Base-by-base conservation (phyloP, 768 basidiomycete species). In the Tulasnella sp. region DNA sequence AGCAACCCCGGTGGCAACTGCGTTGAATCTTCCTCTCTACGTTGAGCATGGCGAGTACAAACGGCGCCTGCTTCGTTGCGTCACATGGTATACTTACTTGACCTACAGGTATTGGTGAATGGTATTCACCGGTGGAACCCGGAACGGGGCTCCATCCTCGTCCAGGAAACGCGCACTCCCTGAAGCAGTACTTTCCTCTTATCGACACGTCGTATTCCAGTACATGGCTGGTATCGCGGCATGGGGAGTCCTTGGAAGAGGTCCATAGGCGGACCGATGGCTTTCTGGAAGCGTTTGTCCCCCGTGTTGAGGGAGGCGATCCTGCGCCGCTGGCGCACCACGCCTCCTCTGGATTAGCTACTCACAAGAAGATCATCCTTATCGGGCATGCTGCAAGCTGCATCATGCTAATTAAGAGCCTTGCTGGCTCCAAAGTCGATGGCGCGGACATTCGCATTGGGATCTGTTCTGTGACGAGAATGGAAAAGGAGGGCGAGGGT, bases 11-110 rank as follows among this genome's bases (percentile, higher is more conserved):
- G 83, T 86, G 2, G 88, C 94, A 19, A 81, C 84, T 49, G 87
- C 88, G 0, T 85, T 95, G 83, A 71, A 85, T 17, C 78, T 94
- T 3, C 92, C 93, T 0, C 87, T 95, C 72, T 91, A 87, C 78
- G 87, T 91, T 17, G 94, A 96, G 79, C 93, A 94, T 79, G 94
- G 93, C 89, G 77, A 71, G 83, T 79, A n/a, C n/a, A n/a, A n/a
- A n/a, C n/a, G n/a, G n/a, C n/a, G n/a, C n/a, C n/a, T n/a, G n/a
- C n/a, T n/a, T n/a, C n/a, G n/a, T n/a, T n/a, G n/a, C n/a, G n/a
- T n/a, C n/a, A n/a, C n/a, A n/a, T n/a, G n/a, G n/a, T n/a, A n/a
- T n/a, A n/a, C n/a, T n/a, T n/a, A n/a, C n/a, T n/a, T n/a, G n/a
- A n/a, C n/a, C n/a, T n/a, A n/a, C n/a, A 92, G 91, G 91, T 12